Evolutionary conservation across 2,329 filamentous ascomycete species (phyloP), one percentile per base, ranked within the genome.

Genomic region (Tricladium varicosporioides): DNA sequence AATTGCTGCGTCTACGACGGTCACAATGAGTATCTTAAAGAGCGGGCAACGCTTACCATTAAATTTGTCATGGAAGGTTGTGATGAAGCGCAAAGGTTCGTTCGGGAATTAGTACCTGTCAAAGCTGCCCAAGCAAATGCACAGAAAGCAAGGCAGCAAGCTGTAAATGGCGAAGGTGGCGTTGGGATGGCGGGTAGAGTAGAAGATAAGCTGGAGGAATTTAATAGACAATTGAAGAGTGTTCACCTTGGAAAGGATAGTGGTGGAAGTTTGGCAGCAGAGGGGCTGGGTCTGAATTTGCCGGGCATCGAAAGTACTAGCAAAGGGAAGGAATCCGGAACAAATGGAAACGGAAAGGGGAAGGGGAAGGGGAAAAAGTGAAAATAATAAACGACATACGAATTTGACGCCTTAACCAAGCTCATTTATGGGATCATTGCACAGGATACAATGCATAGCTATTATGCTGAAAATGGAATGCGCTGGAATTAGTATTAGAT

Each of bases 1-100:
- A 92, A 92, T 68, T 96, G 92, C 73, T 97, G 92, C 66, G 83
- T 86, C 32, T 94, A 94, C 70, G 93, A 97, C 69, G 91, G 93
- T 65, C 86, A 96, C 74, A 97, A 97, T 69, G 91, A 92, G 0
- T 97, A 93, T 70, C 92, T 96, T 61, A 91, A 93, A 67, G 93
- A 97, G 72, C 89, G 92, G 62, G 90, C 91, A 2, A 91, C 92
- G 50, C 86, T 96, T 70, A 92, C 89, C 63, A 80, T 95, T n/a
- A 92, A 93, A 70, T 95, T 86, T 81, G 78, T 89, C 5, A 82
- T 90, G 74, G 87, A 90, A 64, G 88, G 87, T 11, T 91, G 86
- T 59, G 82, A 86, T 32, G 86, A 86, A 56, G 90, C 89, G 14
- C 87, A 88, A 61, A 80, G 83, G 32, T 88, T 89, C 65, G 84